Conservation (phyloP, 108 stramenopile genomes). For the Bacterosira constricta region DNA sequence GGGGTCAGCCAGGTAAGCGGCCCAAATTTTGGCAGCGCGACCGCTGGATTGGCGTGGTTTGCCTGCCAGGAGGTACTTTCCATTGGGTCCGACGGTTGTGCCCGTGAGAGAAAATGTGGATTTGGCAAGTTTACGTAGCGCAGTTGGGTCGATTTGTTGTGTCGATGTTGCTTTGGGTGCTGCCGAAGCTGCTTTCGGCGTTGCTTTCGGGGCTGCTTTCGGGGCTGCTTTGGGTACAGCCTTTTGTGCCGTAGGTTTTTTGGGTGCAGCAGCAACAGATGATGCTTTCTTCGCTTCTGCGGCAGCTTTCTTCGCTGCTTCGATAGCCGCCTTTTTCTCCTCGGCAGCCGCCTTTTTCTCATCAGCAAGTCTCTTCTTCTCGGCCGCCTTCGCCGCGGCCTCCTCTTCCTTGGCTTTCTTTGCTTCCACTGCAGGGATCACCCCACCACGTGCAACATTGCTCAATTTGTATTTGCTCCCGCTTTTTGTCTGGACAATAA, state of each 20-base stretch:
- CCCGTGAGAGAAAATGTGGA: constrained; percentile 41
- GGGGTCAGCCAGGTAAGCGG: constrained; percentile 31
- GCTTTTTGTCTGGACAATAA: constrained; percentile 63
- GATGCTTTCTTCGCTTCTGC: too few relatives aligned
- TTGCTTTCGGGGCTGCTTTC: neutral
- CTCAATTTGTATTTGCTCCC: constrained; percentile 80
- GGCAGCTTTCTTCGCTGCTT: constrained; percentile 2
- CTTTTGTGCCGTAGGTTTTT: constrained; percentile 11
- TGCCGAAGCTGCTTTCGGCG: constrained; percentile 5
- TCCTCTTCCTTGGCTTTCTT: constrained; percentile 9
- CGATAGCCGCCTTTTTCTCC: neutral
- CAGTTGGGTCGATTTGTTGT: constrained; percentile 10
- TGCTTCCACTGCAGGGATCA: constrained; percentile 15
- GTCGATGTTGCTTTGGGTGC: neutral
- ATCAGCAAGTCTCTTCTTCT: constrained; percentile 4
- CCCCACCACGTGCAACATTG: constrained; percentile 27
- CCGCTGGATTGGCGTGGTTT: constrained; percentile 49
- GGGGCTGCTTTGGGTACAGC: constrained; percentile 2
- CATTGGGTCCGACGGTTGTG: constrained; percentile 27
- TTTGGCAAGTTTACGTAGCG: constrained; percentile 35
- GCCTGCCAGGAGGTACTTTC: constrained; percentile 49
- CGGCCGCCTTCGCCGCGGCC: constrained; percentile 2
- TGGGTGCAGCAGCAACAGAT: neutral
- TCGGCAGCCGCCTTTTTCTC: too few relatives aligned
- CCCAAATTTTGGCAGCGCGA: constrained; percentile 48